Conservation (phyloP, 176 grass and related monocot genomes). For the Eleusine indica region DNA sequence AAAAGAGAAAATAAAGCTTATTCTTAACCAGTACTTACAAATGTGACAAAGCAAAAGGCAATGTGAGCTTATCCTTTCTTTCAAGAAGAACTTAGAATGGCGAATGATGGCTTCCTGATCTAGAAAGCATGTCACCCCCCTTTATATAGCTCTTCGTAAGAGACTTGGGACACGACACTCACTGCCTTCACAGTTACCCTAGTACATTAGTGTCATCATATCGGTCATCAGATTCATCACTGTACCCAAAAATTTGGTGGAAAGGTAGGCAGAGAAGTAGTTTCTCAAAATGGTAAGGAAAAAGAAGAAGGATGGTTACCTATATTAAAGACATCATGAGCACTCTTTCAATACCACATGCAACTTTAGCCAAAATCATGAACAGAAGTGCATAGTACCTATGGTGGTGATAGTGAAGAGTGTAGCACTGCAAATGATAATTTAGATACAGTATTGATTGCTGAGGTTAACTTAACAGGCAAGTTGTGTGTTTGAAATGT, state of each 20-base stretch:
- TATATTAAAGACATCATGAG: slow-evolving; percentile 20
- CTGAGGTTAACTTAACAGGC: slow-evolving; percentile 38
- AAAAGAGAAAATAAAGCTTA: slow-evolving; percentile 20
- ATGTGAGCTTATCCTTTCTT: neutral
- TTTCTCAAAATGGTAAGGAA: neutral
- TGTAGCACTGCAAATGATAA: slow-evolving; percentile 12
- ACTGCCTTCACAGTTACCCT: neutral
- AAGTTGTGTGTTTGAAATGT: slow-evolving; percentile 32
- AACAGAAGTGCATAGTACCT: neutral
- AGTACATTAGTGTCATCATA: too few relatives aligned
- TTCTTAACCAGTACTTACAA: slow-evolving; percentile 9
- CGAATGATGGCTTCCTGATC: neutral
- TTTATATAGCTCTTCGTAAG: neutral
- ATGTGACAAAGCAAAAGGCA: slow-evolving; percentile 27
- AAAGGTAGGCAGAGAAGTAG: slow-evolving; percentile 41
- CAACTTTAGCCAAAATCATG: neutral
- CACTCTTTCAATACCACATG: slow-evolving; percentile 16
- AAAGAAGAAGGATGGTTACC: neutral
- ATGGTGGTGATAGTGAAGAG: slow-evolving; percentile 21
- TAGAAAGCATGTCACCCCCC: neutral
- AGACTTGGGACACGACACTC: slow-evolving; percentile 7
- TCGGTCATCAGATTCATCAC: neutral
- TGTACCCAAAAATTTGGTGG: neutral
- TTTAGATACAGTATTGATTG: slow-evolving; percentile 33
- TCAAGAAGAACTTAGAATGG: slow-evolving; percentile 21